phyloP scores from a whole-genome alignment of 2,329 filamentous ascomycete species.

The Alternaria tenuissima region DNA sequence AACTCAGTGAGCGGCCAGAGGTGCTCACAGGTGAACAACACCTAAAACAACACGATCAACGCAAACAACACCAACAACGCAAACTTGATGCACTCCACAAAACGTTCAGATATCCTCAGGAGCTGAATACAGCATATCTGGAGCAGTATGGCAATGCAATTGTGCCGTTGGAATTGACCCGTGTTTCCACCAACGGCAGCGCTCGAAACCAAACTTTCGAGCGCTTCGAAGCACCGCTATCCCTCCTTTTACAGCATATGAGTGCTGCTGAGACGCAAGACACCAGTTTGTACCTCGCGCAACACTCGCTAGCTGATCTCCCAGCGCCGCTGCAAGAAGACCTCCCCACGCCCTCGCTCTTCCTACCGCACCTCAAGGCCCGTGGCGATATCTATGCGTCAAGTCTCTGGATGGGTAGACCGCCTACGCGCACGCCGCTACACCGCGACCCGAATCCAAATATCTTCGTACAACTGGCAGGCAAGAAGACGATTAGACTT shows the following conservation, averaged over 20 bases:
- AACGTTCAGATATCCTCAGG: slow-evolving; percentile 11
- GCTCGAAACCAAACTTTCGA: slow-evolving; percentile 58
- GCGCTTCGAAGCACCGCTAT: slow-evolving; percentile 68
- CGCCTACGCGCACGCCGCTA: slow-evolving; percentile 87
- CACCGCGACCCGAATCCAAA: slow-evolving; percentile 96
- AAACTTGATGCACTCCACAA: neutral
- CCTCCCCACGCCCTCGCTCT: slow-evolving; percentile 67
- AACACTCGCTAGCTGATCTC: slow-evolving; percentile 75
- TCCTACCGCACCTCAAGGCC: slow-evolving; percentile 67
- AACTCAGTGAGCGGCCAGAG: neutral
- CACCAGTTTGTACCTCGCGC: slow-evolving; percentile 80
- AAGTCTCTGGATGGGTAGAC: slow-evolving; percentile 86
- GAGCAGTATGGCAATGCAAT: slow-evolving; percentile 56
- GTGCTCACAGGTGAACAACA: neutral
- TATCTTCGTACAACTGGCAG: slow-evolving; percentile 82
- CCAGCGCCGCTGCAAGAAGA: slow-evolving; percentile 70
- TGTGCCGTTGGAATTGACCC: slow-evolving; percentile 68
- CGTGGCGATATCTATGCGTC: slow-evolving; percentile 86
- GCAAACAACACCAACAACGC: neutral
- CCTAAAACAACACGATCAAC: neutral
- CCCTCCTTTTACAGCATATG: slow-evolving; percentile 68
- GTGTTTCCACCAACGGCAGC: slow-evolving; percentile 14
- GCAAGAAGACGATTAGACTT: slow-evolving; percentile 76
- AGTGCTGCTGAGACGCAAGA: slow-evolving; percentile 42
- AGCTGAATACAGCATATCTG: slow-evolving; percentile 38